Conservation (phyloP, 176 grass and related monocot species). For the Puccinellia tenuiflora region DNA sequence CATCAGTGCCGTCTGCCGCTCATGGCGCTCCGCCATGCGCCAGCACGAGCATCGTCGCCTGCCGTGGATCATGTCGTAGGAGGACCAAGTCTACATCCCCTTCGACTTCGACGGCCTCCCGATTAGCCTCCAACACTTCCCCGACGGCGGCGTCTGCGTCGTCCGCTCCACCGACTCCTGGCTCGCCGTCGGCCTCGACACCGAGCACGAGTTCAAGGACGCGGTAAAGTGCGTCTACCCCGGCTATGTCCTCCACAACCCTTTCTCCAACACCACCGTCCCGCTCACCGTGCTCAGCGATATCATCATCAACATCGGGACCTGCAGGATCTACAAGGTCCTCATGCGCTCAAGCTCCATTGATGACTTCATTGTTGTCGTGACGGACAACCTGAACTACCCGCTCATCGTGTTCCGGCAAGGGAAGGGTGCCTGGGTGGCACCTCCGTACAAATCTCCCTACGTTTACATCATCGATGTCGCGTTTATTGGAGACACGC, state of each 20-base stretch:
- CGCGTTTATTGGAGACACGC: not conserved
- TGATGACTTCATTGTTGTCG: not conserved
- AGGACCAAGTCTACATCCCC: not conserved
- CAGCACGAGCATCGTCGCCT: not conserved
- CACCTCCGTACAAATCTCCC: not conserved
- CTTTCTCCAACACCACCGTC: not conserved
- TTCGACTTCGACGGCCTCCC: not conserved
- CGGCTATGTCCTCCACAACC: not conserved
- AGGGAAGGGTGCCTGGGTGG: not conserved
- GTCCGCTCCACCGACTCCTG: not conserved
- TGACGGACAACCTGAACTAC: not conserved
- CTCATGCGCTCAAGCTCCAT: not conserved
- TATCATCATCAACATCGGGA: not conserved
- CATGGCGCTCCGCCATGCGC: not conserved
- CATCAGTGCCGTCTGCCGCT: not conserved
- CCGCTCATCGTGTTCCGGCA: not conserved
- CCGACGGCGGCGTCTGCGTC: not conserved
- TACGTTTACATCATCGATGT: not conserved
- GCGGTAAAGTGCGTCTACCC: not conserved
- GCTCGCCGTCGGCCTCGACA: not conserved
- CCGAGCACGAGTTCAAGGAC: not conserved
- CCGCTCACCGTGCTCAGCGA: not conserved
- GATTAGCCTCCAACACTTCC: not conserved
- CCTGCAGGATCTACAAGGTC: not conserved
- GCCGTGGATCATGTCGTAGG: not conserved